Conservation (phyloP, 306 rosid genomes). For the Fagus sylvatica region DNA sequence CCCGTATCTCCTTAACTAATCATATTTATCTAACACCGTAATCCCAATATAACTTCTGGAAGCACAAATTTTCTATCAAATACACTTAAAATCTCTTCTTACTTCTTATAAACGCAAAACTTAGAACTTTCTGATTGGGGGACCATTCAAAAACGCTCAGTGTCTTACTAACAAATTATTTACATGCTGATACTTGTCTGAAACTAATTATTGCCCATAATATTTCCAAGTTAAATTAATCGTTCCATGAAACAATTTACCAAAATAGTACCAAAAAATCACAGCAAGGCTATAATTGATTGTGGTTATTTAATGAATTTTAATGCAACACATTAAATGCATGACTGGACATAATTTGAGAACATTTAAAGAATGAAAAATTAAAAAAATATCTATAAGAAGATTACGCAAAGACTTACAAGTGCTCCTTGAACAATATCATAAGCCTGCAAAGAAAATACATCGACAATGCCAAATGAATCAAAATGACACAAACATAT, state of each 20-base stretch:
- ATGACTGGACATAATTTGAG: slow-evolving; percentile 2
- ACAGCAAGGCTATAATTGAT: no score
- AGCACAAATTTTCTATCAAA: neutral
- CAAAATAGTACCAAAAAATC: no score
- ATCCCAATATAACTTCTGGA: neutral
- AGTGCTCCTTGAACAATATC: slow-evolving; percentile 92
- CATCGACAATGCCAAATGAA: neutral
- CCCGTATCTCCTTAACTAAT: neutral
- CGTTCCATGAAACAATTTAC: no score
- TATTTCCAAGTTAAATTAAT: no score
- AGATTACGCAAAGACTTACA: slow-evolving; percentile 52
- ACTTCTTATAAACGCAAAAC: neutral
- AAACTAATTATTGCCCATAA: neutral
- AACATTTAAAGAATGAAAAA: slow-evolving; percentile 1
- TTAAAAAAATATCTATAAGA: neutral
- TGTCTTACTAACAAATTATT: neutral
- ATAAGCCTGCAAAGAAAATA: slow-evolving; percentile 60
- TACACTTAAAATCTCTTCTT: neutral
- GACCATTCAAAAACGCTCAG: neutral
- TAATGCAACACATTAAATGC: neutral
- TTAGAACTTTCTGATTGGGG: neutral
- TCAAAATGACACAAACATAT: neutral
- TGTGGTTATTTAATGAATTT: no score
- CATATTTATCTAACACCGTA: neutral
- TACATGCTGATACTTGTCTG: neutral